These are phyloP conservation scores for Ormosia semicastrata DNA, from an alignment of 306 rosid genomes.

Conservation along the genomic window DNA sequence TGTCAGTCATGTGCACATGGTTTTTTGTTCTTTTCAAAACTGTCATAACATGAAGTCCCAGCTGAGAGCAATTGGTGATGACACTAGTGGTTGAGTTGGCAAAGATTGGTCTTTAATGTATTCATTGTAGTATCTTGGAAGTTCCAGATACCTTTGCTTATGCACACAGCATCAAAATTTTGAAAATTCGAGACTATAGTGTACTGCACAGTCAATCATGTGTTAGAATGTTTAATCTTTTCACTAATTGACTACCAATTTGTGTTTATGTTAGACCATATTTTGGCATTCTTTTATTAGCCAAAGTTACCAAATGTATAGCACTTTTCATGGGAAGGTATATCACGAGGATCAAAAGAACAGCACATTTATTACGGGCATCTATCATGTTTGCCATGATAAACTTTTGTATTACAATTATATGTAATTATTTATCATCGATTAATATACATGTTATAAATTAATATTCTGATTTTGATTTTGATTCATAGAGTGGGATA, in stretches of 20 bases:
- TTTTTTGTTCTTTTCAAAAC: background rate
- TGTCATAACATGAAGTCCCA: background rate
- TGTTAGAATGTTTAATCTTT: background rate
- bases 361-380: too few relatives aligned
- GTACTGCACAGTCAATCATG: background rate
- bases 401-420: too few relatives aligned
- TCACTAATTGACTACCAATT: background rate
- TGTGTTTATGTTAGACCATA: background rate
- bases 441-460: too few relatives aligned
- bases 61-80: background rate
- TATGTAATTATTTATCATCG: too few relatives aligned
- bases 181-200: background rate
- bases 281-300: too few relatives aligned
- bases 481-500: too few relatives aligned
- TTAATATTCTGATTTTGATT: too few relatives aligned
- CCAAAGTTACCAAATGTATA: too few relatives aligned
- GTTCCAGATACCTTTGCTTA: background rate
- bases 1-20: background rate
- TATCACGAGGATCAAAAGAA: too few relatives aligned
- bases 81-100: background rate
- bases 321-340: too few relatives aligned
- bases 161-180: background rate
- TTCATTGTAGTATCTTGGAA: background rate
- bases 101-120: background rate
- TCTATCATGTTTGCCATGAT: too few relatives aligned